Conservation (phyloP, 805 yeast genomes). For the Candida bentonensis region DNA sequence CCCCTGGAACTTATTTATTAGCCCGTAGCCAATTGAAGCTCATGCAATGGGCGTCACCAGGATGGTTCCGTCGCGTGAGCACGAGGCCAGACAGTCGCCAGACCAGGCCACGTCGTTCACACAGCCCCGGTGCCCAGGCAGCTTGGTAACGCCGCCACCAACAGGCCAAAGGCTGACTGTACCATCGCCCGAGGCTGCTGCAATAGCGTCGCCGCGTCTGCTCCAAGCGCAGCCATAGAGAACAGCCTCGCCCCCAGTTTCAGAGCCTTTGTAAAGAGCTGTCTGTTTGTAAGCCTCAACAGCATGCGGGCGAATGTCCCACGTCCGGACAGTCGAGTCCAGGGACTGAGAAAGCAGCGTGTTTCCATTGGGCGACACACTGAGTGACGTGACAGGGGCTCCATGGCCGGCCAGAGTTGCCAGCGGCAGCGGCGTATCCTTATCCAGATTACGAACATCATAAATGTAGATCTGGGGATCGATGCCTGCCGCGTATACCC, state of each 20-base stretch:
- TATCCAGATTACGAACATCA: slow-evolving; percentile 35
- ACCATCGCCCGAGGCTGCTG: slow-evolving; percentile 52
- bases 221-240: slow-evolving; percentile 35
- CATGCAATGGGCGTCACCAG: slow-evolving; percentile 21
- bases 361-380: slow-evolving; percentile 32
- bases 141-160: slow-evolving; percentile 32
- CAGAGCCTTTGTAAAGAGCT: slow-evolving; percentile 41
- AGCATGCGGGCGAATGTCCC: slow-evolving; percentile 36
- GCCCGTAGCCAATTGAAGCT: too few species aligned
- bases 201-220: slow-evolving; percentile 24
- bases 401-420: slow-evolving; percentile 36
- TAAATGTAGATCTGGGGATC: slow-evolving; percentile 49
- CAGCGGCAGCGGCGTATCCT: slow-evolving; percentile 16
- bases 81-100: slow-evolving; percentile 28
- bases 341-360: slow-evolving; percentile 37
- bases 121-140: slow-evolving; percentile 47
- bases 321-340: slow-evolving; percentile 43
- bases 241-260: slow-evolving; percentile 34
- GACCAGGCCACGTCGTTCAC: slow-evolving; percentile 48
- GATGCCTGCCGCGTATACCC: slow-evolving; percentile 48
- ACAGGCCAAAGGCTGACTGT: slow-evolving; percentile 49
- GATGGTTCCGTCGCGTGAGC: slow-evolving; percentile 43
- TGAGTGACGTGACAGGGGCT: slow-evolving; percentile 38
- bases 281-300: slow-evolving; percentile 20
- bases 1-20: not conserved